Evolutionary conservation across 164 flowering plant species (phyloP), one percentile per base, ranked within the genome.

Genomic region (Aristolochia fimbriata): DNA sequence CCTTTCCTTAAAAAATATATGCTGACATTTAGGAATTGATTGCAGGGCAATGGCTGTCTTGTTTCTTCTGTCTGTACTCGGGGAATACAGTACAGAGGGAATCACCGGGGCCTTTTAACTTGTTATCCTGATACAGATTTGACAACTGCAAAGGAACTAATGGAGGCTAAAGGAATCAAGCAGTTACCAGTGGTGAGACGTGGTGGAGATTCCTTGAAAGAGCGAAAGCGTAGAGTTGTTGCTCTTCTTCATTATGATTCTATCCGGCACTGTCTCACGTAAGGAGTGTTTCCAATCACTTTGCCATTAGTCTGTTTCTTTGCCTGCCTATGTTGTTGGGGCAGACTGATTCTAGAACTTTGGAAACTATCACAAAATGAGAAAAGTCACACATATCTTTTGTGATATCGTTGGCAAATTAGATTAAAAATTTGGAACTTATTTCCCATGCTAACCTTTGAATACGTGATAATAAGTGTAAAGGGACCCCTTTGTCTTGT

Each of bases 151-250:
- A 88, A 83, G 83, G 95, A 88, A 61, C 72, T 91, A 57, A 94
- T 94, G 95, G 99, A 91, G 78, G 99, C 97, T 58, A 91, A 81
- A 77, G 99, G 84, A 45, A 82, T 90, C 65, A 88, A 81, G 56
- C 99, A 94, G 71, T 73, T 94, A 65, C 97, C 97, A 48, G 99
- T 94, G 61, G 88, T 91, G 23, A 82, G 78, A 70, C 93, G 81
- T 51, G 78, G 77, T 54, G 79, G 78, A 64, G 79, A 75, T 48
- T 41, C 60, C 21, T 73, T 59, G 43, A 81, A 71, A 65, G 84
- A 79, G 71, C 68, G 81, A 66, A 86, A 80, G 71, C 85, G 81
- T 33, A 80, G 76, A 70, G 63, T 84, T 62, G 66, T 78, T 59
- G 97, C 77, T 43, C 66, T 94, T 71, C 94, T 94, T 74, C 76